These are phyloP conservation scores for Orobanche coerulescens DNA, from an alignment of 257 asterid genomes.

Conservation along the genomic window DNA sequence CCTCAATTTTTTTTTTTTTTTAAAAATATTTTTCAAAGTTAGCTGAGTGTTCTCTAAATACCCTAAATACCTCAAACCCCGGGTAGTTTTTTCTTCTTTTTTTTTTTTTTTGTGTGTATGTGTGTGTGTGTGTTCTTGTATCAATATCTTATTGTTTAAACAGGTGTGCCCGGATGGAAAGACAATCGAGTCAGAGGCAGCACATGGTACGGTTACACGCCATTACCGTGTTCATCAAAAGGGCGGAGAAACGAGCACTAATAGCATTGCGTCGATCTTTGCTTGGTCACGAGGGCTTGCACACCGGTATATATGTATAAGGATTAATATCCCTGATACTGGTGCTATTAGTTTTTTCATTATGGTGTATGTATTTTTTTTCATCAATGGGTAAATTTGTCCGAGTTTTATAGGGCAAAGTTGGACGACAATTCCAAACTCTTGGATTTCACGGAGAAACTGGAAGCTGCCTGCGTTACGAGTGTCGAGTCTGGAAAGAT, in stretches of 20 bases:
- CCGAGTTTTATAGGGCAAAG: slow-evolving; percentile 53
- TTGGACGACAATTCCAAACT: slow-evolving; percentile 62
- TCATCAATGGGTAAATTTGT: not conserved
- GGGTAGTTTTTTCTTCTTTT: too few species aligned
- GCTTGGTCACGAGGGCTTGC: slow-evolving; percentile 99
- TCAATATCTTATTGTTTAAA: slow-evolving; percentile 15
- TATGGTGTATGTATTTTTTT: not conserved
- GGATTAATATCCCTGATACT: not conserved
- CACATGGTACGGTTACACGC: slow-evolving; percentile 97
- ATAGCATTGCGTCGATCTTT: slow-evolving; percentile 96
- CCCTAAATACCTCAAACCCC: too few species aligned
- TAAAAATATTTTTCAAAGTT: too few species aligned
- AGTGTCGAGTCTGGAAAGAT: slow-evolving; percentile 88
- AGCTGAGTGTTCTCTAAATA: too few species aligned
- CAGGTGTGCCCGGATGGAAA: slow-evolving; percentile 98
- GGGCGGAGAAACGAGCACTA: slow-evolving; percentile 99
- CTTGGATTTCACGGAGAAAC: slow-evolving; percentile 65
- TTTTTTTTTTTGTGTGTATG: not conserved
- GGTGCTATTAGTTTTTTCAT: not conserved
- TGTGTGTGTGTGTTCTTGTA: not conserved
- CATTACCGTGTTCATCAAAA: slow-evolving; percentile 90
- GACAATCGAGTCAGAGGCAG: slow-evolving; percentile 97
- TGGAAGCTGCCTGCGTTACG: slow-evolving; percentile 80
- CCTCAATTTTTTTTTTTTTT: too few species aligned
- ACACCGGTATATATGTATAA: slow-evolving; percentile 78